Conservation (phyloP, 768 basidiomycete genomes). For the Serendipita sp. region DNA sequence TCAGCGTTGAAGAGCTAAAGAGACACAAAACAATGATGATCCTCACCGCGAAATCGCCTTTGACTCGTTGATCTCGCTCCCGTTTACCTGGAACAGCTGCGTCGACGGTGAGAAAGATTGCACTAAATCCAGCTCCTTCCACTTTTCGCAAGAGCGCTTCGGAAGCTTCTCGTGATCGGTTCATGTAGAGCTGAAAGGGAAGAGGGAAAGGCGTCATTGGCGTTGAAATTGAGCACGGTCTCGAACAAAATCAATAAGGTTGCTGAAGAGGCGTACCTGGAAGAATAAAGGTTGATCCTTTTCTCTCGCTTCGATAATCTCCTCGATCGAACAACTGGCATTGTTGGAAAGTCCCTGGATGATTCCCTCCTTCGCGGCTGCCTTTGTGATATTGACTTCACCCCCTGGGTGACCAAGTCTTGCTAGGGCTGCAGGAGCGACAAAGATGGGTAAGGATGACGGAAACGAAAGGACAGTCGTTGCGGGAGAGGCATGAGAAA, state of each 20-base stretch:
- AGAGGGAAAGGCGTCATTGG: too few relatives aligned
- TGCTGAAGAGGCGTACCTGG: too few relatives aligned
- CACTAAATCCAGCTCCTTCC: slow-evolving; percentile 62
- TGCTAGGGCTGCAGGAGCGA: slow-evolving; percentile 28
- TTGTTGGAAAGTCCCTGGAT: slow-evolving; percentile 37
- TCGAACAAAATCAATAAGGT: too few relatives aligned
- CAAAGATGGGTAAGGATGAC: slow-evolving; percentile 24
- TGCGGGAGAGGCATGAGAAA: slow-evolving; percentile 16
- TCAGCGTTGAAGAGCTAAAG: too few relatives aligned
- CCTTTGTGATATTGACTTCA: slow-evolving; percentile 31
- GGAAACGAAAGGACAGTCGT: slow-evolving; percentile 17
- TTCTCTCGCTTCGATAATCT: slow-evolving; percentile 43
- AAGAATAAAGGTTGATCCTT: slow-evolving; percentile 56
- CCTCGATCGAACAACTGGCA: slow-evolving; percentile 44
- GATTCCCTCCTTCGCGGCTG: slow-evolving; percentile 29
- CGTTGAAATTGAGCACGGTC: too few relatives aligned
- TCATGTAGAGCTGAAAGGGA: slow-evolving; percentile 50
- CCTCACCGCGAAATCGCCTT: slow-evolving; percentile 15
- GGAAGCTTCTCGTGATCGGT: slow-evolving; percentile 48
- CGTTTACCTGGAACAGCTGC: slow-evolving; percentile 71
- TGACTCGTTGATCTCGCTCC: slow-evolving; percentile 40
- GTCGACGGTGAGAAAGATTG: slow-evolving; percentile 86
- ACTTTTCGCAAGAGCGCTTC: slow-evolving; percentile 56
- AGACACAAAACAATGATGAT: too few relatives aligned
- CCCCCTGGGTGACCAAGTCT: slow-evolving; percentile 34